phyloP scores from a whole-genome alignment of 495 filamentous ascomycete species.

The Oidiodendron maius region DNA sequence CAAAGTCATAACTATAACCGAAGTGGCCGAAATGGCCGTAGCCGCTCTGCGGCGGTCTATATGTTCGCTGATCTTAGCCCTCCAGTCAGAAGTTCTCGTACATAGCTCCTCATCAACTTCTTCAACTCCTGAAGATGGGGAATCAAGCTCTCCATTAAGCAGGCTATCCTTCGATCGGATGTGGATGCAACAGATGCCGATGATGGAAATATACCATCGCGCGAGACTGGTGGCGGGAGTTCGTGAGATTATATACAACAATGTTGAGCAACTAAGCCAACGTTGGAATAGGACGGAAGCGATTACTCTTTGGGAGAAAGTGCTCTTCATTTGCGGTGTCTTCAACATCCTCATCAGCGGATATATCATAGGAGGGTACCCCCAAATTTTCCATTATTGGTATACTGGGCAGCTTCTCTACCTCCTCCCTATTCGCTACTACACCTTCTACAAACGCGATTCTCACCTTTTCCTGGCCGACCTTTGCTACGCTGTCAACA shows the following conservation, averaged over 20 bases:
- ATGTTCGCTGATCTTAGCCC: too few relatives aligned
- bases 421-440: conserved; percentile 91
- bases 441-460: conserved; percentile 77
- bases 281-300: conserved; percentile 84
- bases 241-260: background rate
- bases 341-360: conserved; percentile 95
- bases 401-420: conserved; percentile 77
- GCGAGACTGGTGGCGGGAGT: too few relatives aligned
- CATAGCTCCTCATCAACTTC: background rate
- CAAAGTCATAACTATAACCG: too few relatives aligned
- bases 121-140: background rate
- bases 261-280: conserved; percentile 4
- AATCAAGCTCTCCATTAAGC: background rate
- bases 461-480: conserved; percentile 96
- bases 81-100: too few relatives aligned
- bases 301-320: conserved; percentile 84
- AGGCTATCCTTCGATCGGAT: background rate
- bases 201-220: too few relatives aligned
- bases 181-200: too few relatives aligned
- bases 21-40: too few relatives aligned
- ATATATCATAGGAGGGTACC: conserved; percentile 78
- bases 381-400: conserved; percentile 84
- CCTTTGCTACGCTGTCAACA: conserved; percentile 93
- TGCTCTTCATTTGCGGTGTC: conserved; percentile 88
- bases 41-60: too few relatives aligned